A percentile compares a stretch with the other conserved stretches of the same genome.
These are phyloP conservation scores for Debaryomyces udenii DNA, from an alignment of 1,139 yeast genomes.

Conservation along the genomic window DNA sequence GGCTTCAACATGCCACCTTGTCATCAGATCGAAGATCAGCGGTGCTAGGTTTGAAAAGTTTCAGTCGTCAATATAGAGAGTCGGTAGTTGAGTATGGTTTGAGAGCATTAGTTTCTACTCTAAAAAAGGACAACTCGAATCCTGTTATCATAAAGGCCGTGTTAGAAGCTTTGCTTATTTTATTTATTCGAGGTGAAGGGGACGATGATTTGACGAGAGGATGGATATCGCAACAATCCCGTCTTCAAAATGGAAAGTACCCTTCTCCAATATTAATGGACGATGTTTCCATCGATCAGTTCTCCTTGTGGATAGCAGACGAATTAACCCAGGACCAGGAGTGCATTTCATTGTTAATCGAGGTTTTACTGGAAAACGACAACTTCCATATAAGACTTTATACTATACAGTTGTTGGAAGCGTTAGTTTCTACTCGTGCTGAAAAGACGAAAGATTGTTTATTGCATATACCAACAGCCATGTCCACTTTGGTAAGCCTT, in stretches of 20 bases:
- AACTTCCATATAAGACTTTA: conserved; percentile 82
- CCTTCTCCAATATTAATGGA: conserved; percentile 77
- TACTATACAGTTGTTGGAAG: conserved; percentile 82
- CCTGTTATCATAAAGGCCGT: conserved; percentile 77
- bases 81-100: conserved; percentile 88
- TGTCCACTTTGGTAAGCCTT: conserved; percentile 70
- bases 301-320: conserved; percentile 94
- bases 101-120: conserved; percentile 68
- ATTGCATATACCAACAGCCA: conserved; percentile 74
- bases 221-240: conserved; percentile 77
- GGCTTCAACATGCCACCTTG: conserved; percentile 80
- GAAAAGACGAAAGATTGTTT: conserved; percentile 73
- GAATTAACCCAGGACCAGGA: conserved; percentile 76
- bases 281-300: conserved; percentile 70
- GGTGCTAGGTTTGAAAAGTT: conserved; percentile 84
- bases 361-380: conserved; percentile 49
- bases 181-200: conserved; percentile 71
- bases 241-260: conserved; percentile 77
- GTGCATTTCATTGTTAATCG: conserved; percentile 59
- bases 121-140: conserved; percentile 69
- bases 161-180: conserved; percentile 79
- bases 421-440: conserved; percentile 79
- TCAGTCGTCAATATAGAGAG: conserved; percentile 87
- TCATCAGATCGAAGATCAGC: conserved; percentile 91
- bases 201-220: conserved; percentile 61